Base-by-base conservation (phyloP, 2,329 filamentous ascomycete species). In the Pseudogymnoascus sp. region DNA sequence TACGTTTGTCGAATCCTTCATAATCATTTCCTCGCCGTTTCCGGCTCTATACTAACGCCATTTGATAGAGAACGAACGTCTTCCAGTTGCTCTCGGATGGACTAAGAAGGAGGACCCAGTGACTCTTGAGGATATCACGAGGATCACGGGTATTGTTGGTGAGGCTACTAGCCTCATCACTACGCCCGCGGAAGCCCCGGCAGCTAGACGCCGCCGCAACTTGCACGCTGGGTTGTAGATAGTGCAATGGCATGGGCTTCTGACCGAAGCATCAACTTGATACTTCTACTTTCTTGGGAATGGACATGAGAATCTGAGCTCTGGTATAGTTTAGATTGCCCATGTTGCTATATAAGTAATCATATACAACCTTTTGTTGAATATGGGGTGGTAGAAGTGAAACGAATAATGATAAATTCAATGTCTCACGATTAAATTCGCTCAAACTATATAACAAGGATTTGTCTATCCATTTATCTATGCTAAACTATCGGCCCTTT, bases 71-170 rank as follows among this genome's bases (percentile, higher is more conserved):
- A 76, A 78, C 12, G 77, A 79, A 62, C 65, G 71, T 4, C 66
- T 79, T 1, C 77, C 77, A 0, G 68, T 64, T 4, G 69, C 75
- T 30, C 62, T 79, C 2, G 76, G 77, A 11, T 79, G 76, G 76
- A 68, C 39, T 14, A 65, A 63, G 59, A 59, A 65, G 60, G 60
- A 61, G 12, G 57, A 22, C 8, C n/a, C 57, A 1, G 62, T 66
- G 35, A 63, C 4, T 9, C 20, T 58, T 28, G 54, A 59, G 25
- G 54, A 64, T 22, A 58, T 65, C 12, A n/a, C n/a, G 20, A 39
- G 32, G 14, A 64, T 54, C 4, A 62, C 62, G 11, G 37, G 28
- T 16, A 35, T 62, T 25, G 60, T 66, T 18, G 35, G 12, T 4
- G 60, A 65, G 28, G 60, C 61, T 50, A 43, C 62, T 1, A 65